Evolutionary conservation across 106 monocot species (phyloP).

Genomic region (Posidonia australis): DNA sequence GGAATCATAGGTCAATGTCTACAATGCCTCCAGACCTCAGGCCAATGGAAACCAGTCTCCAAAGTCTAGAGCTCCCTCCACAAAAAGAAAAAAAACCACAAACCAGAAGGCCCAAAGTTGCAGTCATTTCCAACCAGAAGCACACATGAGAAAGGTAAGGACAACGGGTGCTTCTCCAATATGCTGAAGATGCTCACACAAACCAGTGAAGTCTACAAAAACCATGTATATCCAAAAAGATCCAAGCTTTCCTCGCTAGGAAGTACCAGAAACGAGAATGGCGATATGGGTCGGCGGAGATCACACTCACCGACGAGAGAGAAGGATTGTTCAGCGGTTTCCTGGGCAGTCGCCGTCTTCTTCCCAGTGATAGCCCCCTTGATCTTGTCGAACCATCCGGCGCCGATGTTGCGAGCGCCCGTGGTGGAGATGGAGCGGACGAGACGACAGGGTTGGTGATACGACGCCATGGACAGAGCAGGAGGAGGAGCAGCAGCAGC

Average conservation of each 20-base stretch:
- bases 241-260: background rate
- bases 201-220: background rate
- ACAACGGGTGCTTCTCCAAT: background rate
- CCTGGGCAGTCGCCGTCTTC: conserved; percentile 14
- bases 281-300: background rate
- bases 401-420: conserved; percentile 26
- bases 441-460: conserved; percentile 9
- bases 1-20: background rate
- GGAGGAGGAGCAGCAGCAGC: too few species aligned
- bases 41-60: background rate
- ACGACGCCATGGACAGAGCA: background rate
- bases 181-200: background rate
- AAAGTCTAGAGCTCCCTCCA: too few species aligned
- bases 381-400: conserved; percentile 92
- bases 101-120: too few species aligned
- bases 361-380: conserved; percentile 89
- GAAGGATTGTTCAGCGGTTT: conserved; percentile 23
- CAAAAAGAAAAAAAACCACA: too few species aligned
- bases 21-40: background rate
- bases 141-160: too few species aligned
- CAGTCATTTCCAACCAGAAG: too few species aligned
- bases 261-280: background rate
- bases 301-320: conserved; percentile 41
- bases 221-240: conserved; percentile 1
- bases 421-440: conserved; percentile 66